These are phyloP conservation scores for Oxytropis ochrocephala DNA, from an alignment of 306 rosid species.

Conservation along the genomic window DNA sequence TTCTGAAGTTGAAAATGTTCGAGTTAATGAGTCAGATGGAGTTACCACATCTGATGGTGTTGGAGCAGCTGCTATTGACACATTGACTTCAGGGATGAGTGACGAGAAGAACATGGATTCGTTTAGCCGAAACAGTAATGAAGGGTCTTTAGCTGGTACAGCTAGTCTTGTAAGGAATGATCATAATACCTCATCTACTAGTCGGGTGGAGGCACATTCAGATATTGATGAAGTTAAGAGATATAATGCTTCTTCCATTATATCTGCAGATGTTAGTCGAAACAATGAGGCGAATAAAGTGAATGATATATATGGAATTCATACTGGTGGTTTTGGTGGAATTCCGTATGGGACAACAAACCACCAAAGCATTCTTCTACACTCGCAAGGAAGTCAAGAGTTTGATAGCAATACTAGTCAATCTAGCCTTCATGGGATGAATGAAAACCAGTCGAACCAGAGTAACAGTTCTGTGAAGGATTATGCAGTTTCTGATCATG, in stretches of 20 bases:
- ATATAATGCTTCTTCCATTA: slow-evolving; percentile 29
- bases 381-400: slow-evolving; percentile 36
- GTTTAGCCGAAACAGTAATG: slow-evolving; percentile 37
- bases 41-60: slow-evolving; percentile 65
- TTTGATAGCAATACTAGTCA: slow-evolving; percentile 36
- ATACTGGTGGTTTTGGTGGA: slow-evolving; percentile 27
- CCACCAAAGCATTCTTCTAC: slow-evolving; percentile 28
- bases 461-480: slow-evolving; percentile 36
- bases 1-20: slow-evolving; percentile 53
- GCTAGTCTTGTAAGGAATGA: slow-evolving; percentile 25
- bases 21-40: slow-evolving; percentile 45
- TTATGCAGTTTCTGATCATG: slow-evolving; percentile 29
- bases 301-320: slow-evolving; percentile 27
- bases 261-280: slow-evolving; percentile 32
- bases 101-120: slow-evolving; percentile 27
- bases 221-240: slow-evolving; percentile 35
- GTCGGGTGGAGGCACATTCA: slow-evolving; percentile 28
- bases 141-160: slow-evolving; percentile 28
- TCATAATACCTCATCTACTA: slow-evolving; percentile 30
- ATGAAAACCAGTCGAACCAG: slow-evolving; percentile 38
- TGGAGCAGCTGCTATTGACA: slow-evolving; percentile 26
- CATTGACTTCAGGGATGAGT: slow-evolving; percentile 30
- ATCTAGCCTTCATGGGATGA: slow-evolving; percentile 33
- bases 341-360: slow-evolving; percentile 32
- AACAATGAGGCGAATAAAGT: slow-evolving; percentile 26